Base-by-base conservation (phyloP, 768 basidiomycete species). In the Jaapia argillacea region DNA sequence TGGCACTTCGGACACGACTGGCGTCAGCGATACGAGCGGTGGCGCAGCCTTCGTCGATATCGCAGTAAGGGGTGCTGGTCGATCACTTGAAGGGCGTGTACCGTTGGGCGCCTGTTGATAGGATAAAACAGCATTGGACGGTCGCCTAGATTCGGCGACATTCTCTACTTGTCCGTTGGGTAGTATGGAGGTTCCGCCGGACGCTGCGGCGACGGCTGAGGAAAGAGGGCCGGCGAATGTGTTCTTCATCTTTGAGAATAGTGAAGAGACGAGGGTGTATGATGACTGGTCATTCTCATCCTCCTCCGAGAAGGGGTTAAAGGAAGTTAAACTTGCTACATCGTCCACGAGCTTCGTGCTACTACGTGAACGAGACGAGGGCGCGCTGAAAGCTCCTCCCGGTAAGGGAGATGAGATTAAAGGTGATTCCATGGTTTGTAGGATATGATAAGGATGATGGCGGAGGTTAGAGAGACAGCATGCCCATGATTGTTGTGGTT, bases 241-340 rank as follows among this genome's bases (percentile, higher is more conserved):
- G 53, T 74, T 89, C 67, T 83, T 88, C 70, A 92, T 75, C 49
- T 80, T 77, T 24, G 81, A 86, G 44, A 91, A 73, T 22, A 92
- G 66, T 18, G 84, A 85, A 0, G 85, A 79, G 45, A 91, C 82
- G 43, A 91, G 69, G 5, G 85, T 81, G 58, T 88, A 89, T 13
- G 85, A 89, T 5, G 86, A 83, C 53, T 86, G 82, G 51, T 90
- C 88, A 56, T 87, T 77, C 61, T 91, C 89, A 57, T 91, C 88
- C 58, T 92, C 90, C 56, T 89, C 86, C n/a, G 85, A 79, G 66
- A 90, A 92, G 4, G 87, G 87, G 58, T 91, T 91, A 70, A 85
- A 89, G 40, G 85, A 85, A 23, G 90, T 92, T 45, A 92, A 64
- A 55, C 79, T 77, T 36, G 74, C 72, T 36, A 81, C 71, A 67